phyloP scores from a whole-genome alignment of 1,139 yeast genomes.

The Pichia sp. region DNA sequence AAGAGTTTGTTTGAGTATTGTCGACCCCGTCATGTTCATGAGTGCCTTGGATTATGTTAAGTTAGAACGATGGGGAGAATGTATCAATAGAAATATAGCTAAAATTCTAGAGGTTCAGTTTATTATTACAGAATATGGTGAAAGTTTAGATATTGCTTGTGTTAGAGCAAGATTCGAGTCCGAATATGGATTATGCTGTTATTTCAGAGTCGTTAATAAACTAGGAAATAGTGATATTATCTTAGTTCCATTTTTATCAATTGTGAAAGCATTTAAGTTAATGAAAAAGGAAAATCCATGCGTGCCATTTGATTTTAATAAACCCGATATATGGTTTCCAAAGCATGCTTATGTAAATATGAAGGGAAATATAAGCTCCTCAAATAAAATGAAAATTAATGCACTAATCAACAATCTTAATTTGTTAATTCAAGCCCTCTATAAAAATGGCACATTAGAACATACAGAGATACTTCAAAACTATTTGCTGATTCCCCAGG shows the following conservation, averaged over 20 bases:
- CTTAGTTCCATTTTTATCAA: slow-evolving; percentile 19
- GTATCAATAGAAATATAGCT: slow-evolving; percentile 40
- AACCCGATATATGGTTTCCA: slow-evolving; percentile 29
- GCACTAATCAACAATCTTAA: slow-evolving; percentile 19
- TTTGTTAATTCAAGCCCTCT: slow-evolving; percentile 30
- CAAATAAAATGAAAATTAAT: slow-evolving; percentile 32
- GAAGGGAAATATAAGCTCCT: slow-evolving; percentile 29
- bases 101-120: slow-evolving; percentile 38
- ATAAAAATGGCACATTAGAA: slow-evolving; percentile 18
- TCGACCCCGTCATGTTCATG: slow-evolving; percentile 38
- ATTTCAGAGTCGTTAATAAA: slow-evolving; percentile 24
- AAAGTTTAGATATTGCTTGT: slow-evolving; percentile 30
- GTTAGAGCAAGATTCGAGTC: slow-evolving; percentile 32
- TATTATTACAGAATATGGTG: slow-evolving; percentile 29
- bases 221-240: slow-evolving; percentile 14
- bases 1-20: slow-evolving; percentile 39
- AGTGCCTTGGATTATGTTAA: slow-evolving; percentile 49
- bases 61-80: slow-evolving; percentile 22
- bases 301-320: slow-evolving; percentile 22
- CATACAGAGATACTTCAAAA: slow-evolving; percentile 10
- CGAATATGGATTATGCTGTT: slow-evolving; percentile 34
- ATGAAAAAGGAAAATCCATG: slow-evolving; percentile 24
- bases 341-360: slow-evolving; percentile 32
- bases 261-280: slow-evolving; percentile 22
- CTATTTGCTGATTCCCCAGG: slow-evolving; percentile 10